These are phyloP conservation scores for Cyberlindnera mrakii DNA, from an alignment of 805 yeast genomes.

Conservation along the genomic window DNA sequence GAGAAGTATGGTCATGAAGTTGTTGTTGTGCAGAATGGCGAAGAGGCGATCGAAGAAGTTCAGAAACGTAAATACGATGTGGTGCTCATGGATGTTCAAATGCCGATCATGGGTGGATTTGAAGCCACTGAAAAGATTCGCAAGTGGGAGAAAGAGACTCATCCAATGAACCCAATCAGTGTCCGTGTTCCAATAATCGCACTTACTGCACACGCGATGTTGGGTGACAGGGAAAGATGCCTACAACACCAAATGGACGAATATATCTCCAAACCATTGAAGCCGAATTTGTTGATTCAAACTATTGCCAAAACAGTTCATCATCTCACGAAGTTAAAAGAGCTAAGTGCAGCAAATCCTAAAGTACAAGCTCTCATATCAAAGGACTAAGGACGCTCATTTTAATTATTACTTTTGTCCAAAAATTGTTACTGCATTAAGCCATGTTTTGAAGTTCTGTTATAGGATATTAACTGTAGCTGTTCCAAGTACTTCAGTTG, in stretches of 20 bases:
- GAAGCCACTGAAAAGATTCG: constrained; percentile 84
- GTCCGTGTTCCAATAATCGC: constrained; percentile 85
- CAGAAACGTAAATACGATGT: constrained; percentile 65
- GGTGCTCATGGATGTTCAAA: constrained; percentile 86
- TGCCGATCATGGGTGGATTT: constrained; percentile 94
- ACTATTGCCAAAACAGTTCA: constrained; percentile 81
- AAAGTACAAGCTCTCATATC: constrained; percentile 10
- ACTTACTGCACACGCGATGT: constrained; percentile 88
- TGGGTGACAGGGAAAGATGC: constrained; percentile 84
- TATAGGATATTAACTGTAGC: no score
- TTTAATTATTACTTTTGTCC: not conserved
- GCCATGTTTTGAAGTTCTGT: not conserved
- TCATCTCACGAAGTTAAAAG: constrained; percentile 55
- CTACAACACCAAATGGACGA: constrained; percentile 90
- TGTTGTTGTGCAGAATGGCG: constrained; percentile 79
- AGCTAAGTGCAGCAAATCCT: constrained; percentile 21
- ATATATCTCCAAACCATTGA: constrained; percentile 79
- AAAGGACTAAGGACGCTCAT: not conserved
- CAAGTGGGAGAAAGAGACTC: constrained; percentile 78
- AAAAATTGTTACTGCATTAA: not conserved
- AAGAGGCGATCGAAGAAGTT: constrained; percentile 73
- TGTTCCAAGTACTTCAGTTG: no score
- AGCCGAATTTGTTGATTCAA: constrained; percentile 75
- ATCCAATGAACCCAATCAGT: constrained; percentile 61
- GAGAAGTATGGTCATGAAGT: constrained; percentile 83